Base-by-base conservation (phyloP, 139 green algal species). In the Coelastrella sp. region DNA sequence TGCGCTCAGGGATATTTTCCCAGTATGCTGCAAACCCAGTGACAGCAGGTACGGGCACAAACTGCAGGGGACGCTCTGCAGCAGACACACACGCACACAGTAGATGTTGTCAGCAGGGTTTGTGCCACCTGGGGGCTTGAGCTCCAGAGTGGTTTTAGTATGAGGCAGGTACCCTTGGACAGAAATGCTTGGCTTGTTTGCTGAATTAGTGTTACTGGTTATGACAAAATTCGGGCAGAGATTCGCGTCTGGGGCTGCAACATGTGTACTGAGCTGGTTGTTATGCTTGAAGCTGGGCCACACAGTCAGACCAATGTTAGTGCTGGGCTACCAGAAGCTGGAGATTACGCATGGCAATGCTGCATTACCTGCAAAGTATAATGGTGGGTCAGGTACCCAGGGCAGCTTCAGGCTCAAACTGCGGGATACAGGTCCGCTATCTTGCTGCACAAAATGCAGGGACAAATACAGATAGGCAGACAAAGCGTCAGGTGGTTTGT, bases 21-120 rank as follows among this genome's bases (percentile, higher is more conserved):
- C 92, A 94, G 86, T 94, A 94, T 57, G 86, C 89, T 6, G 60
- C 90, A 77, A 92, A 73, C 13, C 60, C 81, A 13, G 81, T 87
- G 23, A 61, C 22, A 22, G 61, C 22, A 61, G 81, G 81, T 11
- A 87, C 81, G 7, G 81, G 81, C 81, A 87, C 64, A 64, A 78
- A 87, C 60, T 74, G 66, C 7, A 65, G 47, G 23, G n/a, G 5
- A 22, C 60, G 64, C 3, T 74, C 23, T 64, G 81, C 80, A 78
- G 10, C 74, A 83, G 17, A 78, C 73, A 78, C 19, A 13, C 13
- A 22, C 13, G 22, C 76, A 78, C 20, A 81, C 75, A 81, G 5
- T 58, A 60, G 3, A 81, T 60, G 0, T 13, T 10, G 61, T 71
- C 61, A 71, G 61, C 61, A 13, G 61, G 61, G 61, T 19, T 71